phyloP scores from a whole-genome alignment of 768 basidiomycete species.

The Rossbeevera mucosa region DNA sequence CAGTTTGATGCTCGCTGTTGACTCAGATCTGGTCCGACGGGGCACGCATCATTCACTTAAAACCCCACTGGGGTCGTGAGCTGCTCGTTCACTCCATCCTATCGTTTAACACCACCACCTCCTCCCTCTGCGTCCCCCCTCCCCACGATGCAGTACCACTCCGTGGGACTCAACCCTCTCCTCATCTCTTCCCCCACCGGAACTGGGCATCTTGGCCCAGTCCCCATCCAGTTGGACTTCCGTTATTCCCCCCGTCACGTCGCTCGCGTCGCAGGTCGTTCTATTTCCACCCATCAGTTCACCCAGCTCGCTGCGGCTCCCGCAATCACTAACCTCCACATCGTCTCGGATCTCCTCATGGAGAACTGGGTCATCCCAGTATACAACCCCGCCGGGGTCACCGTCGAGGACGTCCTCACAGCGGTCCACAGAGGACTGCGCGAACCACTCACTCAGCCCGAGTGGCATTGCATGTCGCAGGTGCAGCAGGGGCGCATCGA shows the following conservation, averaged over 20 bases:
- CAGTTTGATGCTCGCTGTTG: not conserved
- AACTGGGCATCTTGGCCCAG: constrained; percentile 5
- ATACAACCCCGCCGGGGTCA: constrained; percentile 43
- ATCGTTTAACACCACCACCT: not conserved
- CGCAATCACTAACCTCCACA: constrained; percentile 31
- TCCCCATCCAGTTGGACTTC: constrained; percentile 46
- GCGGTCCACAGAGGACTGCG: constrained; percentile 41
- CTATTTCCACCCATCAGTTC: constrained; percentile 26
- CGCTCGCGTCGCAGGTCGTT: constrained; percentile 12
- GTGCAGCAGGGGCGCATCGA: constrained; percentile 43
- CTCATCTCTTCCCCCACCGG: constrained; percentile 13
- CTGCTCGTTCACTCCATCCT: not conserved
- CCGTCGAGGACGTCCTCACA: constrained; percentile 46
- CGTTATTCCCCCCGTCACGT: constrained; percentile 36
- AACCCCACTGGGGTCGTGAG: not conserved
- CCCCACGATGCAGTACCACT: constrained; percentile 14
- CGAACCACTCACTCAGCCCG: constrained; percentile 34
- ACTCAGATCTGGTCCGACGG: not conserved
- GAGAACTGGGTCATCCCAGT: constrained; percentile 40
- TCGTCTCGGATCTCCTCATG: constrained; percentile 46
- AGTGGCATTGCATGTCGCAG: constrained; percentile 40
- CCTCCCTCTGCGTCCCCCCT: constrained; percentile 2
- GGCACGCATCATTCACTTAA: constrained; percentile 12
- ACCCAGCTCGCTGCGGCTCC: constrained; percentile 43
- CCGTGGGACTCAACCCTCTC: constrained; percentile 14